Percentiles rank a stretch among this genome's conserved stretches.
Evolutionary conservation across 2,329 filamentous ascomycete genomes (phyloP).

Genomic region (Colletotrichum kahawae): DNA sequence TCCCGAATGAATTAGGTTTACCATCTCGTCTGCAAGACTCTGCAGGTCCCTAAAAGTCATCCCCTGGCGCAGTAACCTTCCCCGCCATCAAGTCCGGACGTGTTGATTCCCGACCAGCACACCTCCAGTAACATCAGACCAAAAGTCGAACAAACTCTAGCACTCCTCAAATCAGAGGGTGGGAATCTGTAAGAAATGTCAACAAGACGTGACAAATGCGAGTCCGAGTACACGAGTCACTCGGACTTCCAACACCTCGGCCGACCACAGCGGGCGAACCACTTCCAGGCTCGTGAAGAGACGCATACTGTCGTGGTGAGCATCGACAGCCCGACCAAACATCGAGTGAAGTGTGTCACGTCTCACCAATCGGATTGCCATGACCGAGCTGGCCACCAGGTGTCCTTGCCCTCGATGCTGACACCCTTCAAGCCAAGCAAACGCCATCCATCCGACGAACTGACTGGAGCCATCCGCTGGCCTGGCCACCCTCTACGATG

Average conservation of each 20-base stretch:
- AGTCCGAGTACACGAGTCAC: constrained; percentile 1
- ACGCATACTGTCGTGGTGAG: background rate
- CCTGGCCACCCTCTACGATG: background rate
- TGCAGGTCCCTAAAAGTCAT: background rate
- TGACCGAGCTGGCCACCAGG: background rate
- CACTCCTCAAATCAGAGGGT: background rate
- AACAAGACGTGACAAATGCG: background rate
- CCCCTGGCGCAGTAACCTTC: background rate
- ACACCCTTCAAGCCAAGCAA: background rate
- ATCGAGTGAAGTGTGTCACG: background rate
- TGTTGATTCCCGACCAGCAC: background rate
- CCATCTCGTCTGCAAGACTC: background rate
- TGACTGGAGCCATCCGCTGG: background rate
- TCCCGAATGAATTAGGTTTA: background rate
- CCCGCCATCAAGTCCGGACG: background rate
- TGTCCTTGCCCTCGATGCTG: background rate
- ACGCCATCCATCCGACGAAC: background rate
- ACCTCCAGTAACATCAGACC: background rate
- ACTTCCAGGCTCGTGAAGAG: background rate
- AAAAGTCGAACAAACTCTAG: background rate
- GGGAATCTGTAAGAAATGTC: background rate
- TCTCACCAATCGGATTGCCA: background rate
- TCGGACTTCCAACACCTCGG: background rate
- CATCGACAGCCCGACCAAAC: background rate
- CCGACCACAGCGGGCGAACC: background rate